These are phyloP conservation scores for Boletus pseudopeckii DNA, from an alignment of 768 basidiomycete species.

Conservation along the genomic window DNA sequence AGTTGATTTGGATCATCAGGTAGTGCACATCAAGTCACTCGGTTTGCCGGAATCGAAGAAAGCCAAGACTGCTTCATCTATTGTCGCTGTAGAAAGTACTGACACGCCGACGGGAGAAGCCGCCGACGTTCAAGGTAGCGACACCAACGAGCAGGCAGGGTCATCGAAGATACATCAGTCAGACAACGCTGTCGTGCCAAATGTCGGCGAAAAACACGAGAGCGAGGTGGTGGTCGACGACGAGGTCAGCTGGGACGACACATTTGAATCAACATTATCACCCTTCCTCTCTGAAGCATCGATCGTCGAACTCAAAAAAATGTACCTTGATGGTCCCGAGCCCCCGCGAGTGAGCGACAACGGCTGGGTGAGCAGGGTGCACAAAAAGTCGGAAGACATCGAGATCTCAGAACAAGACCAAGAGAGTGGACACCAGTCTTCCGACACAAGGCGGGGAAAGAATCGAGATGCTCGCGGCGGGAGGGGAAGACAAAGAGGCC, in stretches of 20 bases:
- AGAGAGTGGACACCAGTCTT: constrained; percentile 21
- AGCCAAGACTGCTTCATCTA: constrained; percentile 28
- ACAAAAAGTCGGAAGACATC: constrained; percentile 32
- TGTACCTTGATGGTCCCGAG: constrained; percentile 79
- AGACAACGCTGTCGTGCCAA: background rate
- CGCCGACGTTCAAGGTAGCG: constrained; percentile 9
- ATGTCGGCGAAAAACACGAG: background rate
- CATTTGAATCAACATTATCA: constrained; percentile 51
- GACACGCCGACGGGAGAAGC: constrained; percentile 13
- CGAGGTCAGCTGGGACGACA: constrained; percentile 63
- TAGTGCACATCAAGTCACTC: constrained; percentile 78
- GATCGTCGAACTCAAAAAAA: constrained; percentile 60
- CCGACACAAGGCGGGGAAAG: constrained; percentile 35
- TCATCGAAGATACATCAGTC: constrained; percentile 3
- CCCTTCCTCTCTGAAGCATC: constrained; percentile 62
- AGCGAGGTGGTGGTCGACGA: constrained; percentile 1
- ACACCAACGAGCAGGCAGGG: background rate
- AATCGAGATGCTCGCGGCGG: constrained; percentile 41
- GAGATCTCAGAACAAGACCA: constrained; percentile 13
- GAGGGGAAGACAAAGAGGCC: constrained; percentile 43
- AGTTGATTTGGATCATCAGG: constrained; percentile 76
- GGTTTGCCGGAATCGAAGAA: constrained; percentile 62
- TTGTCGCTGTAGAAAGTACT: constrained; percentile 13
- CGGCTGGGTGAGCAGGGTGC: constrained; percentile 63
- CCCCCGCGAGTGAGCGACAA: constrained; percentile 69